Conservation (phyloP, 148 eudicot species). For the Rhododendron vialii region DNA sequence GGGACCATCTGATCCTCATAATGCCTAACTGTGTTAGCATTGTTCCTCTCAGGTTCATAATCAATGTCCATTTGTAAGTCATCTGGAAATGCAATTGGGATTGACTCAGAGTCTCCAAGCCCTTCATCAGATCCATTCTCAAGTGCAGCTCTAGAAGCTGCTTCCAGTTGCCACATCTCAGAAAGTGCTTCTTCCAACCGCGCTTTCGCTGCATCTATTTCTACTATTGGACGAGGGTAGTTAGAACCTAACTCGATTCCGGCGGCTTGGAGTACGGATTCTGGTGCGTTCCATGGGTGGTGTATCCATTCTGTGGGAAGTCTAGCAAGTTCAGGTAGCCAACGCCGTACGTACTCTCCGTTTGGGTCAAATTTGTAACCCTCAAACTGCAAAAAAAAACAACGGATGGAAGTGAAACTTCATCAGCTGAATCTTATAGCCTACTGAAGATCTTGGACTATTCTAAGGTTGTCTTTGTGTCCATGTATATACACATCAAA, state of each 20-base stretch:
- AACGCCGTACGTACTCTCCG: slow-evolving; percentile 88
- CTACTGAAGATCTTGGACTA: neutral
- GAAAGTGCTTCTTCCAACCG: slow-evolving; percentile 73
- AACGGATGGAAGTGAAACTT: neutral
- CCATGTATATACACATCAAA: neutral
- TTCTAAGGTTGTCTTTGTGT: neutral
- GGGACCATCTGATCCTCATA: slow-evolving; percentile 98
- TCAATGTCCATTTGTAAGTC: slow-evolving; percentile 78
- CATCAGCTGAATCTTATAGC: neutral
- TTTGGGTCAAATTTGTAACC: slow-evolving; percentile 94
- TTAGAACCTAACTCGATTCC: slow-evolving; percentile 92
- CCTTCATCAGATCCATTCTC: slow-evolving; percentile 96
- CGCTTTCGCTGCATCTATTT: slow-evolving; percentile 79
- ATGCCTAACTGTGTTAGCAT: slow-evolving; percentile 29
- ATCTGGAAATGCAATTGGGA: slow-evolving; percentile 66
- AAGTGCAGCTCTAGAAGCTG: slow-evolving; percentile 65
- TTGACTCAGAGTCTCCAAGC: slow-evolving; percentile 77
- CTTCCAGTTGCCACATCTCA: slow-evolving; percentile 84
- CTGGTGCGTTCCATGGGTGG: slow-evolving; percentile 96
- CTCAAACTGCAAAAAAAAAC: slow-evolving; percentile 52
- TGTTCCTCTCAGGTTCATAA: slow-evolving; percentile 43
- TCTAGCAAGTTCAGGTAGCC: slow-evolving; percentile 97
- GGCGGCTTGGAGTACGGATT: slow-evolving; percentile 85
- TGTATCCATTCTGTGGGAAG: slow-evolving; percentile 98
- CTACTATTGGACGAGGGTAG: slow-evolving; percentile 87